phyloP scores from a whole-genome alignment of 495 filamentous ascomycete genomes.

The Hypoxylon fragiforme region DNA sequence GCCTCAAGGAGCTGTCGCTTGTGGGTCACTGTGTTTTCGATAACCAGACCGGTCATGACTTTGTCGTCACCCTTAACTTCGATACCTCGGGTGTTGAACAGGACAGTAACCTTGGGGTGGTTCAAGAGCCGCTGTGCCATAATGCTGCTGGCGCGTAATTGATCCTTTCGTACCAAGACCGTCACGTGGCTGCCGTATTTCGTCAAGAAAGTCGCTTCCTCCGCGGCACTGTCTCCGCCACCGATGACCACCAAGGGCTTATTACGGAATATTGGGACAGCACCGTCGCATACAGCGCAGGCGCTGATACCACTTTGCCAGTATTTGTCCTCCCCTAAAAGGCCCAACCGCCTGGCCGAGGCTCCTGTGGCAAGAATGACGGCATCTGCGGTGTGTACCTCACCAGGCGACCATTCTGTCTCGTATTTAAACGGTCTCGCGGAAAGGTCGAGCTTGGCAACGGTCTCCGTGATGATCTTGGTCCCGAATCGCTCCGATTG shows the following conservation, averaged over 20 bases:
- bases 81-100: conserved; percentile 77
- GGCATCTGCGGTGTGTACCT: conserved; percentile 80
- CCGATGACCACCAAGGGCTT: conserved; percentile 96
- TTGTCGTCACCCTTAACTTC: conserved; percentile 84
- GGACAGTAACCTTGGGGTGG: conserved; percentile 87
- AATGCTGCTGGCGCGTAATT: conserved; percentile 82
- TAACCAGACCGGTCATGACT: conserved; percentile 79
- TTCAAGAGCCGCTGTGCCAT: conserved; percentile 84
- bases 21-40: conserved; percentile 80
- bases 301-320: conserved; percentile 97
- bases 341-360: conserved; percentile 77
- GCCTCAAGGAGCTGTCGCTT: conserved; percentile 79
- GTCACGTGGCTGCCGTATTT: conserved; percentile 96
- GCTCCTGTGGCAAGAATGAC: conserved; percentile 96
- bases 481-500: conserved; percentile 93
- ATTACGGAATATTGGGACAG: conserved; percentile 94
- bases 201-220: conserved; percentile 95
- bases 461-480: conserved; percentile 86
- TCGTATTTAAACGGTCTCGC: conserved; percentile 88
- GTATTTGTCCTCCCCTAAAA: conserved; percentile 89
- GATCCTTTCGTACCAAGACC: conserved; percentile 85
- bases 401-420: conserved; percentile 77
- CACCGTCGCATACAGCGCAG: conserved; percentile 97
- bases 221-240: conserved; percentile 94
- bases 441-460: conserved; percentile 84